Conservation (phyloP, 2,329 filamentous ascomycete species). For the Scedosporium boydii region DNA sequence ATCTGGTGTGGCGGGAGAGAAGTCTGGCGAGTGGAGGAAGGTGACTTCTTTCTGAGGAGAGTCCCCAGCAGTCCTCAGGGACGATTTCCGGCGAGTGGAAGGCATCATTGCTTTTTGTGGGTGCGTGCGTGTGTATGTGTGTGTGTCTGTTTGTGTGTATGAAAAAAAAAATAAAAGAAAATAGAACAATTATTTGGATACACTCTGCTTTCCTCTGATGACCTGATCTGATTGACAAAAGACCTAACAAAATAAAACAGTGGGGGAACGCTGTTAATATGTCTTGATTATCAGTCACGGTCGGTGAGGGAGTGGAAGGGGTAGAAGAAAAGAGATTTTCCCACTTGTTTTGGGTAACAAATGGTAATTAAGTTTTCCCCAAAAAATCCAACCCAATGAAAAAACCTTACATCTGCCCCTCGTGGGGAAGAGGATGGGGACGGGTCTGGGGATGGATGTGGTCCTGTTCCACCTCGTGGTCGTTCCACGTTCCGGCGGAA, state of each 20-base stretch:
- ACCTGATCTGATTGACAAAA: no score
- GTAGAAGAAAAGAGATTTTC: no score
- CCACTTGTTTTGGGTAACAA: no score
- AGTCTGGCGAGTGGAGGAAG: neutral
- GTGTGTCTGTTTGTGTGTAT: neutral
- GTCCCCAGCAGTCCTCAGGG: neutral
- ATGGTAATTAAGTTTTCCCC: no score
- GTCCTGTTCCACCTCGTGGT: neutral
- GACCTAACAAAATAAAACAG: no score
- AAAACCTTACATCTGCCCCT: no score
- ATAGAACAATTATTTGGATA: neutral
- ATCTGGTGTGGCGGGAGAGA: neutral
- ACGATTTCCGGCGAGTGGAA: neutral
- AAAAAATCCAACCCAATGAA: no score
- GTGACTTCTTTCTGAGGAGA: neutral
- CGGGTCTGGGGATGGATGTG: neutral
- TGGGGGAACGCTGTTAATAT: no score
- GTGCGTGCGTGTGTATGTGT: neutral
- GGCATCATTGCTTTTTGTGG: neutral
- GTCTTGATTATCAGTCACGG: no score
- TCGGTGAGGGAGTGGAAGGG: no score
- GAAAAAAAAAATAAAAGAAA: neutral
- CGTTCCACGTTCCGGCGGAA: neutral
- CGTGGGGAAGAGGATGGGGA: neutral
- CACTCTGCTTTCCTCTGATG: no score